phyloP scores from a whole-genome alignment of 495 filamentous ascomycete species.

The Hypoxylon lienhwacheense region DNA sequence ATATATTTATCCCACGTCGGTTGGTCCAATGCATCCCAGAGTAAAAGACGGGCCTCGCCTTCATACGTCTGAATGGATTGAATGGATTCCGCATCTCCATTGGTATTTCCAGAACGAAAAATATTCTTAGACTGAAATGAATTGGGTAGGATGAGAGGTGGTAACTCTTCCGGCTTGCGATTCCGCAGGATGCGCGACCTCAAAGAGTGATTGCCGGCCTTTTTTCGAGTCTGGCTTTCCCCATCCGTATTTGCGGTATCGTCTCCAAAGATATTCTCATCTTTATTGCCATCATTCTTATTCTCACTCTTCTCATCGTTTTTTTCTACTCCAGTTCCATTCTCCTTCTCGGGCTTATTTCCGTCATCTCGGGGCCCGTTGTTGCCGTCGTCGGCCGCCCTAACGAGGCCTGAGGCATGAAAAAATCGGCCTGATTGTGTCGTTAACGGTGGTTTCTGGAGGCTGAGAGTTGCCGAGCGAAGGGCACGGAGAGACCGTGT shows the following conservation, averaged over 20 bases:
- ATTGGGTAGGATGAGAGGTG: constrained; percentile 46
- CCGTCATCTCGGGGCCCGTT: constrained; percentile 21
- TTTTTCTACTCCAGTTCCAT: constrained; percentile 9
- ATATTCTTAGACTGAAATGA: constrained; percentile 48
- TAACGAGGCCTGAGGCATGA: constrained; percentile 35
- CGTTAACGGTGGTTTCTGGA: constrained; percentile 32
- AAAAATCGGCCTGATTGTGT: constrained; percentile 38
- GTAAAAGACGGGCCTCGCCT: constrained; percentile 1
- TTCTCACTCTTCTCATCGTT: constrained; percentile 8
- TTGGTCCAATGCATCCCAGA: constrained; percentile 10
- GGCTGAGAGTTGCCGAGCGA: constrained; percentile 40
- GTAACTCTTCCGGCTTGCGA: constrained; percentile 46
- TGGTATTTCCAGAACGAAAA: constrained; percentile 20
- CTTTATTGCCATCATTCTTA: constrained; percentile 15
- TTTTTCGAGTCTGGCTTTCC: constrained; percentile 28
- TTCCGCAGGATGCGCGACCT: constrained; percentile 43
- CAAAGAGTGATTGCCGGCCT: constrained; percentile 40
- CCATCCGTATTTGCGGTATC: constrained; percentile 12
- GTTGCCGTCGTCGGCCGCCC: constrained; percentile 34
- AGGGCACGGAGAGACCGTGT: constrained; percentile 40
- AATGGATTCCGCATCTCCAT: background rate
- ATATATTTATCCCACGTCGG: background rate
- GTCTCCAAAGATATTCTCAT: constrained; percentile 29
- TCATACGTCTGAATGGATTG: background rate
- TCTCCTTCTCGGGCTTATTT: constrained; percentile 33